A percentile compares a stretch with the other conserved stretches of the same genome.
phyloP scores from a whole-genome alignment of 169 alveolate species.

The Cryptosporidium ubiquitum region DNA sequence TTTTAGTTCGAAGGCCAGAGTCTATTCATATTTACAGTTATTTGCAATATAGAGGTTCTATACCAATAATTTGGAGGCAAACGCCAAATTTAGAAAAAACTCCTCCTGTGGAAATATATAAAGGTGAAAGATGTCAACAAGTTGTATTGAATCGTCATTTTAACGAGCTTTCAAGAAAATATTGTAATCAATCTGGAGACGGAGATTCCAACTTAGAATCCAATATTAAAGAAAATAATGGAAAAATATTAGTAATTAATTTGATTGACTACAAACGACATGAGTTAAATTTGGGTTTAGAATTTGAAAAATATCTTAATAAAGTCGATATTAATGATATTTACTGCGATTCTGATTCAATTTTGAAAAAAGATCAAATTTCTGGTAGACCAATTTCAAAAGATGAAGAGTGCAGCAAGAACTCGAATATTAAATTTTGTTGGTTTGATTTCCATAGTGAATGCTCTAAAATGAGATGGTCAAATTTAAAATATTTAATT shows the following conservation, averaged over 20 bases:
- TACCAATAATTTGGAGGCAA: slow-evolving; percentile 94
- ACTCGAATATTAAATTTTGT: slow-evolving; percentile 78
- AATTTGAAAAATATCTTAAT: slow-evolving; percentile 75
- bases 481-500: slow-evolving; percentile 83
- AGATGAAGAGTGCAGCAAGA: slow-evolving; percentile 5
- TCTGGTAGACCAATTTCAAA: slow-evolving; percentile 10
- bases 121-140: slow-evolving; percentile 76
- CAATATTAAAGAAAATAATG: slow-evolving; percentile 70
- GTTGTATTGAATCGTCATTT: slow-evolving; percentile 80
- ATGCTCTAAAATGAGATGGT: slow-evolving; percentile 90
- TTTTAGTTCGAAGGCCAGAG: slow-evolving; percentile 82
- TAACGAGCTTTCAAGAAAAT: slow-evolving; percentile 76
- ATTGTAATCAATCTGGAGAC: slow-evolving; percentile 28
- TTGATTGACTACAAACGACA: slow-evolving; percentile 88
- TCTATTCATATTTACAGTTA: slow-evolving; percentile 85
- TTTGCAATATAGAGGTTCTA: slow-evolving; percentile 95
- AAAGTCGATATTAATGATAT: slow-evolving; percentile 48
- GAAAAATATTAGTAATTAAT: slow-evolving; percentile 83
- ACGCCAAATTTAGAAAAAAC: slow-evolving; percentile 85
- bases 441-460: slow-evolving; percentile 94
- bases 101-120: slow-evolving; percentile 82
- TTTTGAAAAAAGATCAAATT: neutral
- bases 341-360: neutral
- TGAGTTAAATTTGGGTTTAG: slow-evolving; percentile 78
- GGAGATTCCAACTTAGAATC: neutral